Evolutionary conservation across 1,284 basidiomycete species (phyloP), one percentile per base, ranked within the genome.

Genomic region (Tremellales sp.): DNA sequence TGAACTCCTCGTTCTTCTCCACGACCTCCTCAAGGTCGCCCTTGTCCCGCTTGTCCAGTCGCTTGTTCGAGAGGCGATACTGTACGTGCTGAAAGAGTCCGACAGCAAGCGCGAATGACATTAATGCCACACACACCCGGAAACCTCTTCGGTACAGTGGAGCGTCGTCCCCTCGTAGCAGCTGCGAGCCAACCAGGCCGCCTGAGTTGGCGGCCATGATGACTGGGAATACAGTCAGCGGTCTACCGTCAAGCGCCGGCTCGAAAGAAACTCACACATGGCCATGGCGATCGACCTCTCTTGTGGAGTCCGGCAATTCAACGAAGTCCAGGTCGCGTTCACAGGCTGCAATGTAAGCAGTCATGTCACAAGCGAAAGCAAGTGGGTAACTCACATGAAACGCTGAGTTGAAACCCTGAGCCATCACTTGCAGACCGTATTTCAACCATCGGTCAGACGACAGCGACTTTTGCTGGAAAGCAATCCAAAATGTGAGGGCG

Each of bases 281-380:
- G 68, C 64, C 62, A 68, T 65, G 8, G 64, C 67, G 31, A 69
- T 45, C 0, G 68, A 57, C 2, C 68, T 54, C 26, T 64, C 57
- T 46, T 68, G 62, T 0, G 67, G 63, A 8, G 59, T 61, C 7
- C 43, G 25, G 40, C 57, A 58, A 47, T 65, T 67, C 4, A 68
- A 54, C 4, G 58, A 58, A 27, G 67, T 52, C 68, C 65, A 70
- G 15, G 65, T 61, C 2, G 55, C 58, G 46, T 66, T 66, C 35
- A 58, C 33, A 7, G 64, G 64, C 58, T 64, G 46, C 11, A n/a
- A n/a, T 2, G n/a, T 47, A 47, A 52, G 23, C 24, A 13, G 23
- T 23, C 15, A 15, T 21, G 29, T 40, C 21, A 21, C 12, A 36
- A 17, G 27, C 21, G 15, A n/a, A 11, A 27, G 27, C 6, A 27